phyloP scores from a whole-genome alignment of 2,329 filamentous ascomycete genomes.

The Geosmithia morbida region DNA sequence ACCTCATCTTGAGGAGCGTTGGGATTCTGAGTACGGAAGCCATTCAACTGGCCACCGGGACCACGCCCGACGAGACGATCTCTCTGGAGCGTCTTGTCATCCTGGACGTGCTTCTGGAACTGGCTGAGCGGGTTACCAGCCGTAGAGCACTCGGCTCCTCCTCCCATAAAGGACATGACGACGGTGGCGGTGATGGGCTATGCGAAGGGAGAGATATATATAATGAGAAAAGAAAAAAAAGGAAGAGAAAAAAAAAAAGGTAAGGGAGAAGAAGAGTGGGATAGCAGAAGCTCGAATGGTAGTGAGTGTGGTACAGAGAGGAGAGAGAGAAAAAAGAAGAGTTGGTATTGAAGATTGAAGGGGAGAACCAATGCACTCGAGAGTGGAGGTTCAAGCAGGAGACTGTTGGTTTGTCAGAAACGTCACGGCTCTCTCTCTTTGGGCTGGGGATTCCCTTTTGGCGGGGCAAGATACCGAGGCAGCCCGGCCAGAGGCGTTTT shows the following conservation, averaged over 20 bases:
- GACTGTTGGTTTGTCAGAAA: not conserved
- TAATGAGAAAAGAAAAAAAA: not conserved
- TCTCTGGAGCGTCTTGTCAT: constrained; percentile 88
- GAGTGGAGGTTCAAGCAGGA: not conserved
- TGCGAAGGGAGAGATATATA: not conserved
- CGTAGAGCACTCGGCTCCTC: constrained; percentile 91
- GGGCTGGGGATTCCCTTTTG: not conserved
- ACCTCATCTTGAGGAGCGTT: constrained; percentile 63
- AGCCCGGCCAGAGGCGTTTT: not conserved
- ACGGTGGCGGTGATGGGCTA: constrained; percentile 2
- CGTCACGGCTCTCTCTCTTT: not conserved
- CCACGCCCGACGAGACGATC: constrained; percentile 72
- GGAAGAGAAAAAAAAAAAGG: not conserved
- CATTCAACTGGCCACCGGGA: constrained; percentile 55
- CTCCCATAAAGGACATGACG: constrained; percentile 86
- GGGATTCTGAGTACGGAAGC: constrained; percentile 60
- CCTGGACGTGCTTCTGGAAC: constrained; percentile 92
- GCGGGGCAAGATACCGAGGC: constrained; percentile 1
- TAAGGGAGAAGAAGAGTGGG: constrained; percentile 1
- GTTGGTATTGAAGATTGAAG: not conserved
- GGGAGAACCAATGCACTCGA: not conserved
- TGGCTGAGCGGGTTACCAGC: constrained; percentile 92
- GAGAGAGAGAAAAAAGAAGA: not conserved
- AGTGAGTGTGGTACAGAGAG: not conserved
- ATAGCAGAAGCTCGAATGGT: not conserved